phyloP scores from a whole-genome alignment of 441 rosid species.

The Erodium texanum region DNA sequence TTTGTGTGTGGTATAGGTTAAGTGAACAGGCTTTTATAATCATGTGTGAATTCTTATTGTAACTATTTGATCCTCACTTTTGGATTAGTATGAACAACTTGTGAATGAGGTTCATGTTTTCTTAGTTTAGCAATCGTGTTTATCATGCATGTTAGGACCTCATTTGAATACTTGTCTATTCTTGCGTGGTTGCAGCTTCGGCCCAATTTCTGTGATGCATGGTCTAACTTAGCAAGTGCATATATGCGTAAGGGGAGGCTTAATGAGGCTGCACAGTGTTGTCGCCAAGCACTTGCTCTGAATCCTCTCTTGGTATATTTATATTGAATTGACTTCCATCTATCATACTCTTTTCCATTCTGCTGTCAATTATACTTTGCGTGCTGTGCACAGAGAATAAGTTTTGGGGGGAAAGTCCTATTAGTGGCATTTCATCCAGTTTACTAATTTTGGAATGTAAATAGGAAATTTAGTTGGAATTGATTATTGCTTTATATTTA shows the following conservation, averaged over 20 bases:
- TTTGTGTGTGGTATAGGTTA: too few relatives aligned
- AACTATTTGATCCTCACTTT: not conserved
- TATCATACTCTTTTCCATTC: not conserved
- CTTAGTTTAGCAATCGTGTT: not conserved
- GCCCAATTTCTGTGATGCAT: conserved; percentile 94
- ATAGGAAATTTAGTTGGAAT: not conserved
- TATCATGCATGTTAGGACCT: too few relatives aligned
- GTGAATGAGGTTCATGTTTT: not conserved
- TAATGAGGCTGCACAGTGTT: conserved; percentile 87
- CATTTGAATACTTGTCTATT: not conserved
- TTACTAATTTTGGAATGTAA: not conserved
- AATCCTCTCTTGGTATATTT: conserved; percentile 82
- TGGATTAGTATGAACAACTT: not conserved
- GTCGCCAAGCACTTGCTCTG: conserved; percentile 79
- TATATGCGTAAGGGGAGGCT: conserved; percentile 95
- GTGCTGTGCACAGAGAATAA: not conserved
- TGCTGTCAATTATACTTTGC: not conserved
- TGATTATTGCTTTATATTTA: not conserved
- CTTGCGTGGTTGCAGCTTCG: conserved; percentile 55
- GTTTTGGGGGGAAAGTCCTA: not conserved
- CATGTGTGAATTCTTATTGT: not conserved
- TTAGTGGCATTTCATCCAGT: not conserved
- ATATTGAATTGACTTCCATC: conserved; percentile 3
- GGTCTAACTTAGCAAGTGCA: conserved; percentile 97
- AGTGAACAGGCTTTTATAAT: too few relatives aligned